Conservation (phyloP, 345 rosid genomes). For the Psidium guajava region DNA sequence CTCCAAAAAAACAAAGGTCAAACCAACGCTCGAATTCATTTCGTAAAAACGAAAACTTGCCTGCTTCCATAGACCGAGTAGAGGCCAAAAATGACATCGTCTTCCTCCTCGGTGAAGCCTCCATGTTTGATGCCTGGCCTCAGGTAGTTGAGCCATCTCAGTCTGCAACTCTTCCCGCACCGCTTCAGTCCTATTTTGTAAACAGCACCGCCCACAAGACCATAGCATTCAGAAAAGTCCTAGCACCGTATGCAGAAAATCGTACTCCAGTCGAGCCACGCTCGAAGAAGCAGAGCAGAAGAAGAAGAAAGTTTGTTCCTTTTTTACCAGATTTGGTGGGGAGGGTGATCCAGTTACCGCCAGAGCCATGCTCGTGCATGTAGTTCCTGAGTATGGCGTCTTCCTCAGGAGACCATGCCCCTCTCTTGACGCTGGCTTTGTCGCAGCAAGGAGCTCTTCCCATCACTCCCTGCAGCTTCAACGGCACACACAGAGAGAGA, state of each 20-base stretch:
- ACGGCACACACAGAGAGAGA: background rate
- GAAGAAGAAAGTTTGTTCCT: background rate
- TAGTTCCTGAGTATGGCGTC: slow-evolving; percentile 16
- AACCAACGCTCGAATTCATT: background rate
- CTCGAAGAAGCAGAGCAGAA: background rate
- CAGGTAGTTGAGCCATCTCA: slow-evolving; percentile 79
- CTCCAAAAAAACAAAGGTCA: background rate
- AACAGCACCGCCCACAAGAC: background rate
- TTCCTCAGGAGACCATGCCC: slow-evolving; percentile 38
- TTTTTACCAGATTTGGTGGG: slow-evolving; percentile 23
- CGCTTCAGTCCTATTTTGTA: slow-evolving; percentile 36
- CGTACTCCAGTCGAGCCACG: background rate
- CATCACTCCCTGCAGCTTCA: background rate
- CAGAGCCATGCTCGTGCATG: slow-evolving; percentile 15
- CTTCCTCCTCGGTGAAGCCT: slow-evolving; percentile 62
- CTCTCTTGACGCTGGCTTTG: slow-evolving; percentile 27
- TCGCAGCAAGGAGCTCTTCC: slow-evolving; percentile 41
- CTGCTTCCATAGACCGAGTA: slow-evolving; percentile 55
- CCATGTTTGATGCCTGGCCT: slow-evolving; percentile 70
- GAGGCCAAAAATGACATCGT: slow-evolving; percentile 41
- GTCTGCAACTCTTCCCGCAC: slow-evolving; percentile 75
- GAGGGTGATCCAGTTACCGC: slow-evolving; percentile 26
- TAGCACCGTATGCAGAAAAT: background rate
- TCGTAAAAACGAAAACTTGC: slow-evolving; percentile 10
- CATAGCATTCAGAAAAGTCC: background rate